Evolutionary conservation across 192 early-diverging fungal species (phyloP).

Genomic region (Allomyces macrogynus): DNA sequence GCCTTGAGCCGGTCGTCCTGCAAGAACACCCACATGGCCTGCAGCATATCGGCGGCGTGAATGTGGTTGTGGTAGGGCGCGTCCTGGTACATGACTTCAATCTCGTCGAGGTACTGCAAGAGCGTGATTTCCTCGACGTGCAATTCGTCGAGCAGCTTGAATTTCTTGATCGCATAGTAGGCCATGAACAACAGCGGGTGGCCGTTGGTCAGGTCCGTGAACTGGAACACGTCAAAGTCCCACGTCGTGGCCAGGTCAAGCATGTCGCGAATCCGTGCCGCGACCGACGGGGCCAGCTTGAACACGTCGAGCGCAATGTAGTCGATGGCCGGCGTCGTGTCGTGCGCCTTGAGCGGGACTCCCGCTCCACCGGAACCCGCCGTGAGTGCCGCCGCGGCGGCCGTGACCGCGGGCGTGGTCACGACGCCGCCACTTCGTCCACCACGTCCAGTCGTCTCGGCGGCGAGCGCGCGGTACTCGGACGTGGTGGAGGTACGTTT

Average conservation of each 20-base stretch:
- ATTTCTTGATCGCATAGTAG: constrained; percentile 21
- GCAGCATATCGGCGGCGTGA: constrained; percentile 37
- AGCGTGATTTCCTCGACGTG: constrained; percentile 16
- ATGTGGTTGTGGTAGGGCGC: constrained; percentile 31
- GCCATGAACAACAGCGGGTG: constrained; percentile 23
- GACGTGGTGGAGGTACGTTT: not conserved
- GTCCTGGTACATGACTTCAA: constrained; percentile 24
- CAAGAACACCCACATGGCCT: constrained; percentile 28
- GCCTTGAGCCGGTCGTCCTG: constrained; percentile 20
- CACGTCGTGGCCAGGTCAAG: not conserved
- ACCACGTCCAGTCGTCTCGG: too few species aligned
- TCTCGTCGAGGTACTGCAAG: constrained; percentile 16
- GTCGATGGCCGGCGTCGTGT: not conserved
- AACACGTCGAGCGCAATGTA: not conserved
- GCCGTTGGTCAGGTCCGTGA: constrained; percentile 23
- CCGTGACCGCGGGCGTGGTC: not conserved
- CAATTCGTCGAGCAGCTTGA: constrained; percentile 22
- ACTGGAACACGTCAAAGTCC: constrained; percentile 30
- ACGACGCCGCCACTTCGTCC: constrained; percentile 1
- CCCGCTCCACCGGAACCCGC: not conserved
- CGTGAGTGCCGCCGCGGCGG: not conserved
- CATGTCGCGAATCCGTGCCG: not conserved
- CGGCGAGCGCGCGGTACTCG: not conserved
- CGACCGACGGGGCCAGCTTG: too few species aligned
- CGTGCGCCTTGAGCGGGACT: not conserved